Percentiles rank a stretch among this genome's conserved stretches.
These are phyloP conservation scores for Botrytis porri DNA, from an alignment of 2,329 filamentous ascomycete species.

Conservation along the genomic window DNA sequence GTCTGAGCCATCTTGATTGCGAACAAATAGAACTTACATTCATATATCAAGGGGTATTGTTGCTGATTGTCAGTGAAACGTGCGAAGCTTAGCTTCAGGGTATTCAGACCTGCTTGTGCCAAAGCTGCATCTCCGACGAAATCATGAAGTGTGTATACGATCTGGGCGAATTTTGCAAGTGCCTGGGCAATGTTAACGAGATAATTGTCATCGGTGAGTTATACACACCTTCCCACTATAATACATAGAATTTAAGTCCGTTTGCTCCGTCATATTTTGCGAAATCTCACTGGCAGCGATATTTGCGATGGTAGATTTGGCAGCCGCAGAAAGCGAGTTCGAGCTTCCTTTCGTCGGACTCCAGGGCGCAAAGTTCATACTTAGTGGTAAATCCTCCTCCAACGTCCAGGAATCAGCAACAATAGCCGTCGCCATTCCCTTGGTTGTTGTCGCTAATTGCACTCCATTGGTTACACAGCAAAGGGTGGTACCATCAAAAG, in stretches of 20 bases:
- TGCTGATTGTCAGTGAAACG: slow-evolving; percentile 67
- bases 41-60: slow-evolving; percentile 62
- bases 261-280: slow-evolving; percentile 71
- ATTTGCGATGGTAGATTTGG: slow-evolving; percentile 56
- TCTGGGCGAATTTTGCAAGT: slow-evolving; percentile 70
- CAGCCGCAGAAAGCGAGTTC: slow-evolving; percentile 50
- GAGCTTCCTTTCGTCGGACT: slow-evolving; percentile 49
- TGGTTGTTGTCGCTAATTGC: slow-evolving; percentile 73
- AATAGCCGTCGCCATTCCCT: slow-evolving; percentile 74
- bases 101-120: slow-evolving; percentile 55
- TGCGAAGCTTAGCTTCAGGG: slow-evolving; percentile 64
- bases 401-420: slow-evolving; percentile 74
- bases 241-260: slow-evolving; percentile 83
- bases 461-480: not conserved
- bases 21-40: slow-evolving; percentile 38
- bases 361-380: slow-evolving; percentile 80
- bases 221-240: slow-evolving; percentile 69
- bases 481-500: slow-evolving; percentile 57
- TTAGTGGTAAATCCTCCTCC: slow-evolving; percentile 68
- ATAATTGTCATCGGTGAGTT: slow-evolving; percentile 27
- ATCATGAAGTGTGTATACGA: slow-evolving; percentile 64
- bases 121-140: slow-evolving; percentile 57
- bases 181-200: slow-evolving; percentile 45
- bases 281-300: slow-evolving; percentile 70
- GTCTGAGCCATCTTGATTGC: not conserved